A percentile compares a stretch with the other conserved stretches of the same genome.
Conservation (phyloP, 768 basidiomycete species). For the Amanita brunnescens region DNA sequence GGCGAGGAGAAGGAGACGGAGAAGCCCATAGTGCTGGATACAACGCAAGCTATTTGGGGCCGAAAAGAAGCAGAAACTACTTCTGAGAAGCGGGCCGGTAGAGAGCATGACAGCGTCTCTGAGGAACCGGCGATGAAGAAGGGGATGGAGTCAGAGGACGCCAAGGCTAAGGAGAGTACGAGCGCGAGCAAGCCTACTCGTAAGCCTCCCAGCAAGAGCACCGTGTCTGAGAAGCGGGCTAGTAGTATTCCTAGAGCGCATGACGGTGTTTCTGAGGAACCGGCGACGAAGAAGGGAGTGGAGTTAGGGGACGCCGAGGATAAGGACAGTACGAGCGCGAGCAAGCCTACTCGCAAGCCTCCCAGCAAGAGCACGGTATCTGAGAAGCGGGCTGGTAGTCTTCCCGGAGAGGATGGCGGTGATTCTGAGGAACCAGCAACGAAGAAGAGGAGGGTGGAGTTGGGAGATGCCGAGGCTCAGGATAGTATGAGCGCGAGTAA, state of each 20-base stretch:
- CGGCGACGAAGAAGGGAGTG: conserved; percentile 7
- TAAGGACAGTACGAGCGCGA: neutral
- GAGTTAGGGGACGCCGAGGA: conserved; percentile 1
- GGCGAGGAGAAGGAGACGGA: conserved; percentile 16
- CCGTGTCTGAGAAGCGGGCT: neutral
- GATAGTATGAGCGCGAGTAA: neutral
- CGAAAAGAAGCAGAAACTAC: conserved; percentile 1
- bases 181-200: neutral
- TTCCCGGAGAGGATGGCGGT: neutral
- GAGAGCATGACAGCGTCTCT: neutral
- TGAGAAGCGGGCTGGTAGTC: neutral
- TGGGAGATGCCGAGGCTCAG: conserved; percentile 1
- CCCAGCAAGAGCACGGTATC: neutral
- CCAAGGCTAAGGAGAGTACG: neutral
- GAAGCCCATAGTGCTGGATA: conserved; percentile 23
- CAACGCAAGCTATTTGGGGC: conserved; percentile 40
- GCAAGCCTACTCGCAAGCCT: neutral
- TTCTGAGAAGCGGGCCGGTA: neutral
- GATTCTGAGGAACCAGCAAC: neutral
- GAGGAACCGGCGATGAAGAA: conserved; percentile 6
- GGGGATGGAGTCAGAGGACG: conserved; percentile 5
- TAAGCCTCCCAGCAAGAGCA: neutral
- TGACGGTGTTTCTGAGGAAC: neutral
- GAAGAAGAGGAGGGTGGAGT: conserved; percentile 6
- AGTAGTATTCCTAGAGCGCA: neutral